These are phyloP conservation scores for Cladosporium sp. DNA, from an alignment of 2,329 filamentous ascomycete genomes.

Conservation along the genomic window DNA sequence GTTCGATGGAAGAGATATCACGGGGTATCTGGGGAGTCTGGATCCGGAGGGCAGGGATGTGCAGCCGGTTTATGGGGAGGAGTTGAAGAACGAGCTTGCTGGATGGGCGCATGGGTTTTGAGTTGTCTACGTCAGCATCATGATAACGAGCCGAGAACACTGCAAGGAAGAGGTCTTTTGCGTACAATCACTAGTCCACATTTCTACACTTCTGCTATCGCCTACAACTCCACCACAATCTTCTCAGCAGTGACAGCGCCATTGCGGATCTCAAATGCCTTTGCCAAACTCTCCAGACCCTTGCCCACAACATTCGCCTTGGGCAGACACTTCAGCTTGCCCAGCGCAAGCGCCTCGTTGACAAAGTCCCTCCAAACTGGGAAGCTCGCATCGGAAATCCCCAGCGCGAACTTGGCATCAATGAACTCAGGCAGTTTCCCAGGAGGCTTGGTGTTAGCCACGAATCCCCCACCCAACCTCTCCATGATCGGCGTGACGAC, in stretches of 20 bases:
- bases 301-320: slow-evolving; percentile 12
- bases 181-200: too few species aligned
- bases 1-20: slow-evolving; percentile 50
- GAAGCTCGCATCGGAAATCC: background rate
- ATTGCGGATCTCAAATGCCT: slow-evolving; percentile 6
- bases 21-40: slow-evolving; percentile 45
- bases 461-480: slow-evolving; percentile 20
- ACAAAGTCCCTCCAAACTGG: slow-evolving; percentile 11
- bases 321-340: slow-evolving; percentile 8
- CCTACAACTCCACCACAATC: slow-evolving; percentile 13
- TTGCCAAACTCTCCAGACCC: slow-evolving; percentile 1
- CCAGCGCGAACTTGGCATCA: slow-evolving; percentile 7
- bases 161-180: too few species aligned
- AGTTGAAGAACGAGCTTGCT: slow-evolving; percentile 41
- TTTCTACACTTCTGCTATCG: too few species aligned
- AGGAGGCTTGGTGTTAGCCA: slow-evolving; percentile 12
- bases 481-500: slow-evolving; percentile 18
- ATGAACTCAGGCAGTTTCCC: slow-evolving; percentile 3
- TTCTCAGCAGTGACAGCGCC: slow-evolving; percentile 7
- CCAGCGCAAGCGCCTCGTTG: slow-evolving; percentile 5
- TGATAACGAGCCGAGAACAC: too few species aligned
- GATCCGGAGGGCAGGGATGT: slow-evolving; percentile 41
- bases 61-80: slow-evolving; percentile 44
- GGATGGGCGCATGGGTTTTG: slow-evolving; percentile 33
- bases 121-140: too few species aligned